Percentiles rank a stretch among this genome's conserved stretches.
These are phyloP conservation scores for Yamadazyma conglobata DNA, from an alignment of 1,139 yeast species.

Conservation along the genomic window DNA sequence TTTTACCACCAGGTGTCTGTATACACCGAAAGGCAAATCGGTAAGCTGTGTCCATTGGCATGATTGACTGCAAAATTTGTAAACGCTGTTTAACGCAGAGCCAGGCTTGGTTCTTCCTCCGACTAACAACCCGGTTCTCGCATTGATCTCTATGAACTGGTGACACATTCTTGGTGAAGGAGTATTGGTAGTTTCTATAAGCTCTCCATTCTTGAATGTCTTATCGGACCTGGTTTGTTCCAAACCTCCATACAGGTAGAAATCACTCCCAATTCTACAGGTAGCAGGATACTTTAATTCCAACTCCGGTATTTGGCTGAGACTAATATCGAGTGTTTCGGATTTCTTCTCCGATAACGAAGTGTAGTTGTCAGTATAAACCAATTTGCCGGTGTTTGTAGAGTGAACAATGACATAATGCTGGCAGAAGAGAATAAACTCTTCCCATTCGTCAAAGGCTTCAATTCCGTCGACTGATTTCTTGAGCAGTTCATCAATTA, in stretches of 20 bases:
- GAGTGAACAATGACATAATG: conserved; percentile 74
- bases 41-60: conserved; percentile 32
- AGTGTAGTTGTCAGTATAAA: conserved; percentile 5
- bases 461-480: conserved; percentile 46
- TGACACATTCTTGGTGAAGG: conserved; percentile 63
- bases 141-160: conserved; percentile 35
- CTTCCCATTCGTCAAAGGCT: conserved; percentile 83
- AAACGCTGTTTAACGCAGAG: conserved; percentile 32
- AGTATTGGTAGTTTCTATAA: conserved; percentile 5
- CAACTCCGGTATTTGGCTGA: conserved; percentile 10
- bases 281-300: conserved; percentile 51
- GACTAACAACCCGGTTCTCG: conserved; percentile 35
- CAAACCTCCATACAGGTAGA: conserved; percentile 54
- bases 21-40: conserved; percentile 44
- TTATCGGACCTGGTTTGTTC: conserved; percentile 38
- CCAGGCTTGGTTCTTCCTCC: conserved; percentile 75
- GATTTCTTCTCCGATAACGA: not conserved
- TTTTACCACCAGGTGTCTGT: conserved; percentile 51
- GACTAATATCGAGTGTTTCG: conserved; percentile 1
- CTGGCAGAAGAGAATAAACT: conserved; percentile 71
- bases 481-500: conserved; percentile 40
- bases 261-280: conserved; percentile 19
- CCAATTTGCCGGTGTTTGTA: conserved; percentile 30
- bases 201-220: conserved; percentile 13
- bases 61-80: conserved; percentile 13